Percentiles rank a stretch among this genome's conserved stretches.
phyloP scores from a whole-genome alignment of 1,284 basidiomycete species.

The Rhizopogon parksii region DNA sequence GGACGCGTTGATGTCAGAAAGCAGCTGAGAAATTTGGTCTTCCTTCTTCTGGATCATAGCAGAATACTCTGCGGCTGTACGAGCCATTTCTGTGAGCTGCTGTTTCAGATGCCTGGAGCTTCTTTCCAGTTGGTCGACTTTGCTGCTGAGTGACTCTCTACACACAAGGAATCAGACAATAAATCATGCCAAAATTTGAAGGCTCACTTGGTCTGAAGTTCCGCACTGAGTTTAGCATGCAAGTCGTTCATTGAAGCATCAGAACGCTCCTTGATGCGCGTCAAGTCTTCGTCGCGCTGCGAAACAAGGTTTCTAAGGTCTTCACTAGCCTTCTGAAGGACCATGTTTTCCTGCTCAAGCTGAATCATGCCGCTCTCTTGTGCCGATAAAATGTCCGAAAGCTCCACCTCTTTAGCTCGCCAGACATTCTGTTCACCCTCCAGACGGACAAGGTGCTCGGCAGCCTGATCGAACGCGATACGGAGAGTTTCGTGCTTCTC shows the following conservation, averaged over 20 bases:
- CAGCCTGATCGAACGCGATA: conserved; percentile 73
- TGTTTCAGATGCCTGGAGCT: conserved; percentile 70
- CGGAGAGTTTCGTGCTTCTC: conserved; percentile 70
- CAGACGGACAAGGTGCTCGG: conserved; percentile 74
- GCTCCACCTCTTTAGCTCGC: conserved; percentile 52
- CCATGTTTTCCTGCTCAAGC: conserved; percentile 50
- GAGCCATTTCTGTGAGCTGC: conserved; percentile 72
- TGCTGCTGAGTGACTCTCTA: conserved; percentile 60
- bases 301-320: conserved; percentile 67
- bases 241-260: conserved; percentile 64
- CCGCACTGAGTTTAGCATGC: conserved; percentile 64
- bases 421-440: conserved; percentile 74
- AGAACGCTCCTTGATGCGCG: conserved; percentile 71
- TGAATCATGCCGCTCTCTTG: conserved; percentile 60
- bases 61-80: conserved; percentile 75
- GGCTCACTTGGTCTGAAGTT: conserved; percentile 62
- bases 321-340: conserved; percentile 59
- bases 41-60: conserved; percentile 76
- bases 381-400: conserved; percentile 46
- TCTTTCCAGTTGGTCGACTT: conserved; percentile 55
- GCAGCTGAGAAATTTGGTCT: conserved; percentile 58
- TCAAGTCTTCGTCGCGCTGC: conserved; percentile 77
- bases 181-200: background rate
- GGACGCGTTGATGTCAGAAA: conserved; percentile 47
- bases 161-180: conserved; percentile 4